Conservation (phyloP, 805 yeast species). For the Ogataea siamensis region DNA sequence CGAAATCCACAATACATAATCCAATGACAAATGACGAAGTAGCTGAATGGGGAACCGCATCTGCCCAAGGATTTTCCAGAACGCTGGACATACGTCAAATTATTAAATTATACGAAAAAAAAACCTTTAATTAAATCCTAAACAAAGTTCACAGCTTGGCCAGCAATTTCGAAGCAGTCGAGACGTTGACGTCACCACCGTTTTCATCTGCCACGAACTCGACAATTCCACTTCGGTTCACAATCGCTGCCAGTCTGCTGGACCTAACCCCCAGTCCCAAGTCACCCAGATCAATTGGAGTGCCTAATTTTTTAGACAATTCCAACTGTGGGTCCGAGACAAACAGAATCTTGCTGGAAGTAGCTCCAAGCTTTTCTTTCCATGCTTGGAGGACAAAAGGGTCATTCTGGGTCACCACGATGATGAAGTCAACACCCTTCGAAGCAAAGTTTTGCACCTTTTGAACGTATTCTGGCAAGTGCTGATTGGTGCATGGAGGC, state of each 20-base stretch:
- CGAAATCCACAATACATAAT: slow-evolving; percentile 87
- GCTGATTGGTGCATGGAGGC: slow-evolving; percentile 72
- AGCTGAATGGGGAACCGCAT: background rate
- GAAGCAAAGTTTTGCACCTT: slow-evolving; percentile 48
- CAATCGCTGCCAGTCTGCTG: slow-evolving; percentile 64
- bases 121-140: slow-evolving; percentile 1
- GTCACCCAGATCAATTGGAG: slow-evolving; percentile 50
- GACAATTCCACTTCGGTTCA: slow-evolving; percentile 45
- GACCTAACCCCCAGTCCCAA: slow-evolving; percentile 58
- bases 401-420: slow-evolving; percentile 66
- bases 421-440: slow-evolving; percentile 61
- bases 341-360: slow-evolving; percentile 44
- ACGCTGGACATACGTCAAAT: slow-evolving; percentile 3
- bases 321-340: slow-evolving; percentile 62
- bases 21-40: slow-evolving; percentile 57
- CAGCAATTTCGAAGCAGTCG: slow-evolving; percentile 26
- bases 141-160: slow-evolving; percentile 23
- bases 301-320: slow-evolving; percentile 59
- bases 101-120: slow-evolving; percentile 2
- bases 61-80: slow-evolving; percentile 6
- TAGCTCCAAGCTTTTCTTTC: slow-evolving; percentile 48
- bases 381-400: slow-evolving; percentile 72
- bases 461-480: slow-evolving; percentile 64
- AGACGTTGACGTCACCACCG: slow-evolving; percentile 29
- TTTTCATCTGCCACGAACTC: slow-evolving; percentile 30